These are phyloP conservation scores for Populus davidiana DNA, from an alignment of 345 rosid species.

Conservation along the genomic window DNA sequence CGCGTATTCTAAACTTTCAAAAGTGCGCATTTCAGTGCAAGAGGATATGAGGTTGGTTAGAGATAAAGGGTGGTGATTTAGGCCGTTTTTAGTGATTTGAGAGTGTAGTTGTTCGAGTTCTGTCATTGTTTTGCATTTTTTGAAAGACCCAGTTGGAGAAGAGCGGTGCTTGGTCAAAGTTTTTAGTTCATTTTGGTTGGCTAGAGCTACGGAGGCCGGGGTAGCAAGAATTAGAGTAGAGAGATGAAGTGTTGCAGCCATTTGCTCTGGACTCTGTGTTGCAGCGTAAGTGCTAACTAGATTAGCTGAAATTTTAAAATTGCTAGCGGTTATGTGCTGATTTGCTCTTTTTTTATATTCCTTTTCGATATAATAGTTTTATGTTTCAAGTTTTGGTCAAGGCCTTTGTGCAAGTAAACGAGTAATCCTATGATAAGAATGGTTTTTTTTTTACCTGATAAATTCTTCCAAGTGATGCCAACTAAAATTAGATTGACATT, in stretches of 20 bases:
- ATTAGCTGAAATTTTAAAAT: too few relatives aligned
- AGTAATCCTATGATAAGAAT: too few relatives aligned
- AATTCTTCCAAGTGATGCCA: too few relatives aligned
- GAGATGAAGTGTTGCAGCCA: slow-evolving; percentile 21
- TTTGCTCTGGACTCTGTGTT: neutral
- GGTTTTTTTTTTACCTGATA: too few relatives aligned
- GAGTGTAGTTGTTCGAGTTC: slow-evolving; percentile 43
- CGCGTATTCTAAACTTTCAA: slow-evolving; percentile 53
- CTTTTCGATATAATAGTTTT: too few relatives aligned
- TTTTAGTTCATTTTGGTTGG: slow-evolving; percentile 15
- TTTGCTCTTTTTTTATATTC: too few relatives aligned
- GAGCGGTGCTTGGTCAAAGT: slow-evolving; percentile 9
- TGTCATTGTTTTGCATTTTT: slow-evolving; percentile 38
- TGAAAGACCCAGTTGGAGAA: slow-evolving; percentile 19
- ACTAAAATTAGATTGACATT: too few relatives aligned
- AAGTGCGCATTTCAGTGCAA: slow-evolving; percentile 45
- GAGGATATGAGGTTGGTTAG: slow-evolving; percentile 37
- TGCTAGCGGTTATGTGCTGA: too few relatives aligned
- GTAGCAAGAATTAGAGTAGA: slow-evolving; percentile 25
- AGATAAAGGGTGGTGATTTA: slow-evolving; percentile 21
- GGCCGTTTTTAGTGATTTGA: slow-evolving; percentile 36
- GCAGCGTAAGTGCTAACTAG: too few relatives aligned
- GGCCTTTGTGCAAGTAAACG: too few relatives aligned
- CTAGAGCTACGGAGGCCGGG: slow-evolving; percentile 16
- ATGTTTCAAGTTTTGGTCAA: too few relatives aligned